A percentile compares a stretch with the other conserved stretches of the same genome.
Evolutionary conservation across 164 flowering plant genomes (phyloP).

Genomic region (Liriodendron chinense): DNA sequence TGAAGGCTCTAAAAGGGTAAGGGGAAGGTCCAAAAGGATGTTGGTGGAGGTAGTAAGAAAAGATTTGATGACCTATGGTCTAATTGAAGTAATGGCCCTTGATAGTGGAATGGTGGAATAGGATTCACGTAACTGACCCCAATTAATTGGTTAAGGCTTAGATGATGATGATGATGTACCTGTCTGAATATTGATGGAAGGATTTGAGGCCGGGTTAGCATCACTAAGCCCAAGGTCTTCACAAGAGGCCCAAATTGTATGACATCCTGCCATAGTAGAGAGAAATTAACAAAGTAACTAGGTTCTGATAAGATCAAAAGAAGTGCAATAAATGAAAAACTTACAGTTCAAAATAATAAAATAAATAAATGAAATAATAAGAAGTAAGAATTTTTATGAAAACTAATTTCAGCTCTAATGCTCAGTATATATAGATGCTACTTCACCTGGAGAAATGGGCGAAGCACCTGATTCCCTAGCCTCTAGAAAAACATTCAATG

Average conservation of each 20-base stretch:
- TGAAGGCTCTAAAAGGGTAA: too few species aligned
- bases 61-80: neutral
- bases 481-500: constrained; percentile 39
- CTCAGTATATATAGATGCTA: neutral
- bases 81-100: neutral
- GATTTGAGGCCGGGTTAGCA: constrained; percentile 75
- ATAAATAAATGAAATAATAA: neutral
- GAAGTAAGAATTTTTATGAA: neutral
- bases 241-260: constrained; percentile 89
- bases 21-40: too few species aligned
- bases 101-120: too few species aligned
- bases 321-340: neutral
- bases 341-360: neutral
- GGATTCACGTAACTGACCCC: neutral
- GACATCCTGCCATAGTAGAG: constrained; percentile 61
- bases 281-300: neutral
- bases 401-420: neutral
- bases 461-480: constrained; percentile 86
- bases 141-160: too few species aligned
- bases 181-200: constrained; percentile 84
- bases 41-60: neutral
- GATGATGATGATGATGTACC: constrained; percentile 37
- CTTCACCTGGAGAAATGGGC: constrained; percentile 92
- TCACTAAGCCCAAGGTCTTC: constrained; percentile 81
- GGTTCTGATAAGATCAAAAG: neutral